phyloP scores from a whole-genome alignment of 306 rosid genomes.

The Prunus armeniaca region DNA sequence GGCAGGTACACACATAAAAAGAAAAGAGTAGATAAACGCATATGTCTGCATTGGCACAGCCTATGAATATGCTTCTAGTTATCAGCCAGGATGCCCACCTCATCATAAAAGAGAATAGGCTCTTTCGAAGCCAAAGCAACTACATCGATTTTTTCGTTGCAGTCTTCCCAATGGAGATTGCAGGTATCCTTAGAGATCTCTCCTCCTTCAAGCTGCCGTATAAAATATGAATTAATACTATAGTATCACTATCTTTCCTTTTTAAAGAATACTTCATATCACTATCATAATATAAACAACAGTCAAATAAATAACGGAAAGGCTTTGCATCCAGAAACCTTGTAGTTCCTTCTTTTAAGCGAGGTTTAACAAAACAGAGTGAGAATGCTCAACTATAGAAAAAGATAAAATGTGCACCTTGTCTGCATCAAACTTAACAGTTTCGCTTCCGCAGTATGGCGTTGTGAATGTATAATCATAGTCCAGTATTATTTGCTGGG shows the following conservation, averaged over 20 bases:
- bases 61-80: background rate
- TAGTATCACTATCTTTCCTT: background rate
- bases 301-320: background rate
- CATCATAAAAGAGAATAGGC: conserved; percentile 95
- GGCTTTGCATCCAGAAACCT: background rate
- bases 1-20: conserved; percentile 20
- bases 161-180: conserved; percentile 72
- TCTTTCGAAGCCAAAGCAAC: conserved; percentile 80
- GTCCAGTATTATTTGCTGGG: conserved; percentile 80
- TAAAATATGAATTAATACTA: background rate
- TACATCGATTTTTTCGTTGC: conserved; percentile 73
- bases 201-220: conserved; percentile 38
- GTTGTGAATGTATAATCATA: conserved; percentile 96
- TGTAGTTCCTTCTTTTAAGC: background rate
- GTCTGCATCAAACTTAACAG: conserved; percentile 44
- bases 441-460: conserved; percentile 81
- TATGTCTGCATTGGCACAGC: background rate
- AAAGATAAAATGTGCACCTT: conserved; percentile 44
- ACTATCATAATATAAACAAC: background rate
- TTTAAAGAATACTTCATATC: background rate
- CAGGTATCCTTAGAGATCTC: conserved; percentile 37
- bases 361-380: background rate
- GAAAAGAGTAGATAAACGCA: conserved; percentile 17
- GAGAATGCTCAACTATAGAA: background rate
- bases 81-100: conserved; percentile 44